Evolutionary conservation across 2,329 filamentous ascomycete species (phyloP).

Genomic region (Monilinia laxa): DNA sequence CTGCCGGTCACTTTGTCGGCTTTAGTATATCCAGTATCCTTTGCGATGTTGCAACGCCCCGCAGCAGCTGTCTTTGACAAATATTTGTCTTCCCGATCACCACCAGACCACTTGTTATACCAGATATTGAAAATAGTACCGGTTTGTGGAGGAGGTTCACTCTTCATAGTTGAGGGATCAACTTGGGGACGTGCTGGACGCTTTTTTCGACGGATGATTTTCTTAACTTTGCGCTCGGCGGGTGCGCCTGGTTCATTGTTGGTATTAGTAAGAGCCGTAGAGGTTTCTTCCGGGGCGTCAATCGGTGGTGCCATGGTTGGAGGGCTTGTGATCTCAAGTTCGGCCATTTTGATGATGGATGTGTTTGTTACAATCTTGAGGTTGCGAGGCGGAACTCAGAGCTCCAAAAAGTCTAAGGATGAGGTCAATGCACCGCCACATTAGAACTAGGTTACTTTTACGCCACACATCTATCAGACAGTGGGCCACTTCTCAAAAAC

Average conservation of each 20-base stretch:
- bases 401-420: slow-evolving; percentile 24
- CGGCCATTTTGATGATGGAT: slow-evolving; percentile 31
- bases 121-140: slow-evolving; percentile 97
- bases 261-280: slow-evolving; percentile 35
- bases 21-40: slow-evolving; percentile 75
- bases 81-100: slow-evolving; percentile 90
- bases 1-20: slow-evolving; percentile 75
- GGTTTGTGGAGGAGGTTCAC: slow-evolving; percentile 85
- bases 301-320: slow-evolving; percentile 29
- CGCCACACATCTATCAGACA: slow-evolving; percentile 1
- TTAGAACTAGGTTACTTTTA: background rate
- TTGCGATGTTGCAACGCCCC: slow-evolving; percentile 81
- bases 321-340: slow-evolving; percentile 34
- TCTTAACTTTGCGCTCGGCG: slow-evolving; percentile 66
- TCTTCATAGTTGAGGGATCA: slow-evolving; percentile 78
- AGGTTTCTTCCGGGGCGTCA: slow-evolving; percentile 26
- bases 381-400: background rate
- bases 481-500: background rate
- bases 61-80: slow-evolving; percentile 78
- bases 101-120: slow-evolving; percentile 98
- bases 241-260: slow-evolving; percentile 35
- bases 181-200: slow-evolving; percentile 88
- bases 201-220: slow-evolving; percentile 88
- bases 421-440: slow-evolving; percentile 19
- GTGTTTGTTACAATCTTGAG: slow-evolving; percentile 19